Evolutionary conservation across 305 asterid genomes (phyloP).

Genomic region (Solanum hybrid): DNA sequence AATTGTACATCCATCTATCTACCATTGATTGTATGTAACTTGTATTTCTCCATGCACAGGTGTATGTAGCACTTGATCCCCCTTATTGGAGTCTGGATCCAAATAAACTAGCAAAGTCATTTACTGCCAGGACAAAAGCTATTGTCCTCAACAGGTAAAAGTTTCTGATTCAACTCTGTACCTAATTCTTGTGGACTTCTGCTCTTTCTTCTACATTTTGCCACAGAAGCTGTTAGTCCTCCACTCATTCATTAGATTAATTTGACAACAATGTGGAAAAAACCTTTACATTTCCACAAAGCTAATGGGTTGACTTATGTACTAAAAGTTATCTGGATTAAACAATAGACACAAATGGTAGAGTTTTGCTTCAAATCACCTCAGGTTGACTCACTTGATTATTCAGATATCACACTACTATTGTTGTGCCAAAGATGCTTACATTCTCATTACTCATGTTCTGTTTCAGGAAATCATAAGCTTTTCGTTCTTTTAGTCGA

Average conservation of each 20-base stretch:
- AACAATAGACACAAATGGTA: background rate
- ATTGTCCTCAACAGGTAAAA: slow-evolving; percentile 67
- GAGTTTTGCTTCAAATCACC: background rate
- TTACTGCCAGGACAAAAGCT: slow-evolving; percentile 64
- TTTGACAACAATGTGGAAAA: background rate
- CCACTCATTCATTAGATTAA: background rate
- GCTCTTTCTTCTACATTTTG: background rate
- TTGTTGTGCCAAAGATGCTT: background rate
- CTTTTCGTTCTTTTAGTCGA: background rate
- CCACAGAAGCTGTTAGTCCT: background rate
- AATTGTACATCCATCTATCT: background rate
- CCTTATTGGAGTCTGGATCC: slow-evolving; percentile 62
- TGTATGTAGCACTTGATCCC: slow-evolving; percentile 73
- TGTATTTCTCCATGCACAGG: slow-evolving; percentile 32
- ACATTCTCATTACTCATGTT: background rate
- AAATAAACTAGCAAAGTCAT: slow-evolving; percentile 44
- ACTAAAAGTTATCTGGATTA: background rate
- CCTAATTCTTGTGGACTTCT: background rate
- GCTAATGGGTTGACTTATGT: background rate
- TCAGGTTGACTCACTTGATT: background rate
- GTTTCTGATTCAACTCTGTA: background rate
- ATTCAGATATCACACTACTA: background rate
- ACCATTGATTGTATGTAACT: background rate
- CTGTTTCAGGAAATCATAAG: background rate
- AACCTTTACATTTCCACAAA: background rate